phyloP scores from a whole-genome alignment of 129 eudicot genomes.

The Logfia minima region DNA sequence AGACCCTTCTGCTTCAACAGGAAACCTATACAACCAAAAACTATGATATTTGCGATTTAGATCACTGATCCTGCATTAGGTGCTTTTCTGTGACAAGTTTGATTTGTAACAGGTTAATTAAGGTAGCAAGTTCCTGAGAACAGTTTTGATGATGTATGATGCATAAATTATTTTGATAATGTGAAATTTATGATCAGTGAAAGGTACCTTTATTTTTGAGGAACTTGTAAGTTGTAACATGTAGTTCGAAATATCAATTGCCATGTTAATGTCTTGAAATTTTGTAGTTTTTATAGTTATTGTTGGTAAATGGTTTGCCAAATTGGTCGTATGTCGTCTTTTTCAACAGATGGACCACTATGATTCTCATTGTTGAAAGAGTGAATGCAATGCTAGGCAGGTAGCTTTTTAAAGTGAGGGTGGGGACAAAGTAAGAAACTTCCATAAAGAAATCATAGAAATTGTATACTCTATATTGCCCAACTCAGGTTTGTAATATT shows the following conservation, averaged over 20 bases:
- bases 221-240: not conserved
- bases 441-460: not conserved
- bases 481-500: not conserved
- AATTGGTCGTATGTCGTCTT: not conserved
- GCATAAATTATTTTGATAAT: not conserved
- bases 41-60: not conserved
- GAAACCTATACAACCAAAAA: not conserved
- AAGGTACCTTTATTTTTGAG: not conserved
- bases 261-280: slow-evolving; percentile 11
- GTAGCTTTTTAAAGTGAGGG: not conserved
- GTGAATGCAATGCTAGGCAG: not conserved
- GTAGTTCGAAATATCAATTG: not conserved
- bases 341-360: not conserved
- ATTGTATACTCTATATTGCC: not conserved
- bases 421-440: not conserved
- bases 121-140: slow-evolving; percentile 12
- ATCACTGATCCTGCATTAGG: not conserved
- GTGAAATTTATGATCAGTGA: not conserved
- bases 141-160: slow-evolving; percentile 13
- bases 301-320: slow-evolving; percentile 2
- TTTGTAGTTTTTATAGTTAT: slow-evolving; percentile 5
- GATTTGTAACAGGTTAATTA: not conserved
- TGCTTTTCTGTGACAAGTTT: not conserved
- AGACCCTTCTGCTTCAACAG: slow-evolving; percentile 19
- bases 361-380: not conserved